These are phyloP conservation scores for Escallonia rubra DNA, from an alignment of 129 eudicot genomes.

Conservation along the genomic window DNA sequence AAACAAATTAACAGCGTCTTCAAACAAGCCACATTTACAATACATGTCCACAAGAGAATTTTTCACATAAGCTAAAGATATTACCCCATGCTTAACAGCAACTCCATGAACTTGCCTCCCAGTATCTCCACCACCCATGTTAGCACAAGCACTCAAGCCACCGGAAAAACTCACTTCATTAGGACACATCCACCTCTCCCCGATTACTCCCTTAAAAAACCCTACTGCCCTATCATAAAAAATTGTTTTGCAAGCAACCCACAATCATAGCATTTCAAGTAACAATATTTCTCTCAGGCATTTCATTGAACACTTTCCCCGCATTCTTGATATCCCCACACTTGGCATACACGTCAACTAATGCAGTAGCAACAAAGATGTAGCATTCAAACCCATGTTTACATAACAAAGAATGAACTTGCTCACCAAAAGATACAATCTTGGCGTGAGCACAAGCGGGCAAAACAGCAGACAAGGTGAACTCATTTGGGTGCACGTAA, in stretches of 20 bases:
- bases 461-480: slow-evolving; percentile 36
- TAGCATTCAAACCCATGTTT: slow-evolving; percentile 32
- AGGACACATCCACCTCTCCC: slow-evolving; percentile 22
- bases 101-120: slow-evolving; percentile 41
- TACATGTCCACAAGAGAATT: slow-evolving; percentile 52
- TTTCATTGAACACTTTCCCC: slow-evolving; percentile 54
- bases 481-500: slow-evolving; percentile 28
- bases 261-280: slow-evolving; percentile 70
- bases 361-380: slow-evolving; percentile 39
- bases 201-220: slow-evolving; percentile 17
- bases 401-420: slow-evolving; percentile 33
- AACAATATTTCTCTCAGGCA: slow-evolving; percentile 55
- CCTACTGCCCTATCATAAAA: slow-evolving; percentile 25
- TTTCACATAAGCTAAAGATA: slow-evolving; percentile 26
- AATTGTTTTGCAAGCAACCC: slow-evolving; percentile 41
- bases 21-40: slow-evolving; percentile 30
- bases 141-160: slow-evolving; percentile 40
- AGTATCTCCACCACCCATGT: slow-evolving; percentile 17
- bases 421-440: slow-evolving; percentile 24
- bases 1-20: slow-evolving; percentile 31
- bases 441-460: slow-evolving; percentile 26
- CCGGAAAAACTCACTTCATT: slow-evolving; percentile 40
- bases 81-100: slow-evolving; percentile 35
- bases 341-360: slow-evolving; percentile 52
- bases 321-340: slow-evolving; percentile 39